Evolutionary conservation across 2,329 filamentous ascomycete genomes (phyloP).

Genomic region (Cytospora mali): DNA sequence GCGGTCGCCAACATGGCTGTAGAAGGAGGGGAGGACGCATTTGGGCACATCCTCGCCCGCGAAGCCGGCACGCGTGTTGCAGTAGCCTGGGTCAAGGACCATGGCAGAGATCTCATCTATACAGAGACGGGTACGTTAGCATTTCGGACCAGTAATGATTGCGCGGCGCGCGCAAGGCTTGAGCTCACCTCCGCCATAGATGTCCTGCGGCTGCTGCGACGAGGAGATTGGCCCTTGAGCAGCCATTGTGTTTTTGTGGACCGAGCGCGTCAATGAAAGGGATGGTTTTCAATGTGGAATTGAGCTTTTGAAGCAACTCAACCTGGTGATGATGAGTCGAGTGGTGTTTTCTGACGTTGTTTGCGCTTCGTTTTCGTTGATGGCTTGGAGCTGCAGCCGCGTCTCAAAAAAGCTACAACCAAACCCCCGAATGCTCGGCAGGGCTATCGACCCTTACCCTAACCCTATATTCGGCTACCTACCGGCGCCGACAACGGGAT

Average conservation of each 20-base stretch:
- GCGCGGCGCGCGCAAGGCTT: slow-evolving; percentile 29
- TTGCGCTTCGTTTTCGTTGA: slow-evolving; percentile 3
- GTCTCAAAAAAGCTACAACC: slow-evolving; percentile 13
- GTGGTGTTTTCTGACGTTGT: slow-evolving; percentile 27
- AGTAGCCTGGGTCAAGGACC: slow-evolving; percentile 93
- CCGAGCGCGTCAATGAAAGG: not conserved
- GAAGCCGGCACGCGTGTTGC: slow-evolving; percentile 88
- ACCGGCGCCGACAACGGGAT: not conserved
- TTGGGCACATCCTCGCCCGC: slow-evolving; percentile 98
- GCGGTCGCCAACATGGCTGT: slow-evolving; percentile 64
- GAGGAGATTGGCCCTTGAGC: slow-evolving; percentile 57
- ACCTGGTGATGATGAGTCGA: slow-evolving; percentile 1
- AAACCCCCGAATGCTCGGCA: not conserved
- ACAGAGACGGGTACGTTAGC: slow-evolving; percentile 21
- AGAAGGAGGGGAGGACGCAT: slow-evolving; percentile 87
- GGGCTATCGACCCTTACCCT: not conserved
- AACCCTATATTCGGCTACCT: not conserved
- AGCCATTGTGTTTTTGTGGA: slow-evolving; percentile 45
- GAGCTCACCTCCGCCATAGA: slow-evolving; percentile 62
- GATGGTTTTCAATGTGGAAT: slow-evolving; percentile 15
- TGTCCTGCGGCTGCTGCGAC: slow-evolving; percentile 61
- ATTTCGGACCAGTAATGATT: slow-evolving; percentile 26
- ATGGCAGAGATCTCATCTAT: slow-evolving; percentile 96
- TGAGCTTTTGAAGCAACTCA: slow-evolving; percentile 1
- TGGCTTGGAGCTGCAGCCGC: slow-evolving; percentile 3